Evolutionary conservation across 2,329 filamentous ascomycete species (phyloP).

Genomic region (Ophiobolus disseminans): DNA sequence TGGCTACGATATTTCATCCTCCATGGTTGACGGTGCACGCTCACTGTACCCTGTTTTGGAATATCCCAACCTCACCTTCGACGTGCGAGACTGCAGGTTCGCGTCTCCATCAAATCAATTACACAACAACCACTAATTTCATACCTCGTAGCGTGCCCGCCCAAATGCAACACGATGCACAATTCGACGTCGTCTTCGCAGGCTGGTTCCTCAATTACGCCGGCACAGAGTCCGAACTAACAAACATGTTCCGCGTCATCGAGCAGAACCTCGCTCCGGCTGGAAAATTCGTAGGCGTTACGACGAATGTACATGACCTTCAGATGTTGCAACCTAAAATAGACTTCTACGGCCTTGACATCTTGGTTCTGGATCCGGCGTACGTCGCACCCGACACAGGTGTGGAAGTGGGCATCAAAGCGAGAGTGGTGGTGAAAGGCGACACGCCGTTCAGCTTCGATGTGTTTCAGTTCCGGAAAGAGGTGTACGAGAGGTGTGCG

Average conservation of each 20-base stretch:
- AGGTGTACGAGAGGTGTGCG: conserved; percentile 39
- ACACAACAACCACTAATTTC: too few species aligned
- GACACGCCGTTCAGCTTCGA: conserved; percentile 31
- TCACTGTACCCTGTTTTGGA: conserved; percentile 19
- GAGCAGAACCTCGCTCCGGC: conserved; percentile 16
- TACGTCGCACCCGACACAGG: conserved; percentile 25
- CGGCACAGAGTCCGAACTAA: conserved; percentile 26
- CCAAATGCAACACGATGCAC: background rate
- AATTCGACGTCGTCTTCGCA: conserved; percentile 38
- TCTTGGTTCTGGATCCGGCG: conserved; percentile 25
- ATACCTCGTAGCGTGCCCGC: conserved; percentile 20
- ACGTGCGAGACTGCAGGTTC: conserved; percentile 36
- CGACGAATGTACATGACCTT: conserved; percentile 31
- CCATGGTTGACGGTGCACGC: conserved; percentile 32
- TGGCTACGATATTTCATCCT: conserved; percentile 38
- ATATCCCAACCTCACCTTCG: conserved; percentile 27
- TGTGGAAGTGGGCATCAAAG: conserved; percentile 29
- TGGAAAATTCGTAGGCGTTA: conserved; percentile 33
- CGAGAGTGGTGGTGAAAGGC: conserved; percentile 22
- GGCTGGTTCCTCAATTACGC: conserved; percentile 45
- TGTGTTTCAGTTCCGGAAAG: conserved; percentile 32
- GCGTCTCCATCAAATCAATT: too few species aligned
- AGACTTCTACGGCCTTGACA: conserved; percentile 34
- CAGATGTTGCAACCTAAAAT: conserved; percentile 21
- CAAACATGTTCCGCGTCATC: conserved; percentile 33